Base-by-base conservation (phyloP, 805 yeast genomes). In the Pichia manshurica region DNA sequence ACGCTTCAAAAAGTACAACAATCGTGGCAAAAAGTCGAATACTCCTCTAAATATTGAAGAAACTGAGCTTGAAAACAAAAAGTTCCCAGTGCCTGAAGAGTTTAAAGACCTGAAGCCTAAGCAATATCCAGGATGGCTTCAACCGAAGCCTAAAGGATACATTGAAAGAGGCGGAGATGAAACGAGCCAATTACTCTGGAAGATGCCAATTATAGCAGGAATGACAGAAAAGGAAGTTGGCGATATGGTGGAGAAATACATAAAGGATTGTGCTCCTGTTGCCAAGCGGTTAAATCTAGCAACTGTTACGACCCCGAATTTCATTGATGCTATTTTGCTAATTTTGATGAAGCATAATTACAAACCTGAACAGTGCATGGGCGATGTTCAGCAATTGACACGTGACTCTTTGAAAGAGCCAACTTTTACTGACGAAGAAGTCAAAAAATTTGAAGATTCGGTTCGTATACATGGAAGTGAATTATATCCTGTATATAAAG, bases 131-230 rank as follows among this genome's bases (percentile, higher is more conserved):
- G 74, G 73, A 0, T 87, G 95, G 95, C 66, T 87, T 28, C 90
- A 84, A 59, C 84, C 82, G 3, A 69, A 82, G 50, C 96, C 96
- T 0, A 71, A 73, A 44, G 96, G 96, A 0, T 88, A 87, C 62
- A 68, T 86, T 6, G 95, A 88, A 57, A 73, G 98, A 57, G 97
- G 97, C 1, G 80, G 77, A 3, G 85, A 82, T 56, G 79, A 75
- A 19, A 80, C 88, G 0, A 69, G 73, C 20, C 75, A 81, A 0
- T 64, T 87, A 6, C 64, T 83, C 56, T 93, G 96, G 95, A 75
- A 73, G 55, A 67, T 71, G 29, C 72, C 74, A 0, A 56, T 57
- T 10, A 53, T 59, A 1, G 32, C 52, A 3, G n/a, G 2, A 21
- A 15, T 13, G 16, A 4, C 39, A 2, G 45, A 42, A 9, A 33